Evolutionary conservation across 257 asterid species (phyloP).

Genomic region (Solanum dulcamara): DNA sequence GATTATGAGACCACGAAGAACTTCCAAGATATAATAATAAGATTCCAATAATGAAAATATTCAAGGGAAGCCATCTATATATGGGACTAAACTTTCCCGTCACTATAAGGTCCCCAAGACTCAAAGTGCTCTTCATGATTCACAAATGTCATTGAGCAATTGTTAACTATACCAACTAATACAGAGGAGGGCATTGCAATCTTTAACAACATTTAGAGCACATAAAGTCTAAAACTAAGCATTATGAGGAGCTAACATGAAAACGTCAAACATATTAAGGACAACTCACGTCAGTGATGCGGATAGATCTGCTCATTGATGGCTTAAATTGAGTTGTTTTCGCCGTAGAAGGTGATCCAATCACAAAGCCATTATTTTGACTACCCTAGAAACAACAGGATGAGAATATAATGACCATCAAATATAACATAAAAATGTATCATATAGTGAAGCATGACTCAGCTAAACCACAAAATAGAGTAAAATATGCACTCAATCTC

Average conservation of each 20-base stretch:
- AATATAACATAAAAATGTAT: not conserved
- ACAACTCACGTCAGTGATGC: conserved; percentile 43
- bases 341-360: conserved; percentile 27
- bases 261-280: not conserved
- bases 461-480: not conserved
- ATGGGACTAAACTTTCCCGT: not conserved
- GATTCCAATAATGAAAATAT: not conserved
- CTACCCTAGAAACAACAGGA: conserved; percentile 32
- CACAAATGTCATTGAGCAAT: not conserved
- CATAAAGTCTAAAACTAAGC: not conserved
- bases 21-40: not conserved
- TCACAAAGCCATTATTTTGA: conserved; percentile 31
- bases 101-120: not conserved
- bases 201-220: not conserved
- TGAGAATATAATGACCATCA: conserved; percentile 9
- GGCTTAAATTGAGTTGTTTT: conserved; percentile 29
- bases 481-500: not conserved
- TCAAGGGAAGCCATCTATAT: not conserved
- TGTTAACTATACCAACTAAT: not conserved
- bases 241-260: not conserved
- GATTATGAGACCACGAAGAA: not conserved
- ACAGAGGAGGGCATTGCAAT: not conserved
- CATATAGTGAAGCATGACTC: not conserved
- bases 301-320: conserved; percentile 24
- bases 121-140: not conserved